phyloP scores from a whole-genome alignment of 2,329 filamentous ascomycete species.

The Fusarium sp. region DNA sequence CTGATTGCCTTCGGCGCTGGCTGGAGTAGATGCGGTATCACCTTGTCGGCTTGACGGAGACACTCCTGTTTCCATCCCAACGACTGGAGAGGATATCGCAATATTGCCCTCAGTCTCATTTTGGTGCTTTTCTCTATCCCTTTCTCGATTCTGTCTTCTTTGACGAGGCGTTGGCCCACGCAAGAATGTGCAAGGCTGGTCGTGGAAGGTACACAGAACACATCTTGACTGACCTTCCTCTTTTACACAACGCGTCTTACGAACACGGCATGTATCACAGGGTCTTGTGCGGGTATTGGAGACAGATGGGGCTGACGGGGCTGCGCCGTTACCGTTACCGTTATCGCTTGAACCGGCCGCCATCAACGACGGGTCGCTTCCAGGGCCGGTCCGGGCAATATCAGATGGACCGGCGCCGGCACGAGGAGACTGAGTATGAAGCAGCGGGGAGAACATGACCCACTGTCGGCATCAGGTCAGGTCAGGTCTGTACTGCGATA shows the following conservation, averaged over 20 bases:
- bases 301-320: constrained; percentile 17
- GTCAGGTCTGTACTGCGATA: constrained; percentile 39
- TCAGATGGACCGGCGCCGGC: constrained; percentile 36
- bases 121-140: constrained; percentile 35
- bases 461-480: constrained; percentile 33
- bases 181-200: constrained; percentile 75
- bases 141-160: constrained; percentile 45
- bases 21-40: constrained; percentile 42
- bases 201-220: constrained; percentile 74
- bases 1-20: constrained; percentile 42
- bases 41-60: constrained; percentile 46
- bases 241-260: constrained; percentile 75
- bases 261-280: constrained; percentile 74
- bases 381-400: constrained; percentile 29
- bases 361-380: constrained; percentile 16
- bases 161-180: constrained; percentile 52
- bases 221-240: constrained; percentile 70
- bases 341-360: constrained; percentile 14
- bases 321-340: background rate
- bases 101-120: constrained; percentile 25
- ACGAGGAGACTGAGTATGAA: constrained; percentile 37
- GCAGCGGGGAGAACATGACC: constrained; percentile 45
- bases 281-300: constrained; percentile 54
- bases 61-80: constrained; percentile 19
- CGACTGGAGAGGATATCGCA: constrained; percentile 31